Conservation (phyloP, 257 asterid genomes). For the Fraxinus quadrangulata region DNA sequence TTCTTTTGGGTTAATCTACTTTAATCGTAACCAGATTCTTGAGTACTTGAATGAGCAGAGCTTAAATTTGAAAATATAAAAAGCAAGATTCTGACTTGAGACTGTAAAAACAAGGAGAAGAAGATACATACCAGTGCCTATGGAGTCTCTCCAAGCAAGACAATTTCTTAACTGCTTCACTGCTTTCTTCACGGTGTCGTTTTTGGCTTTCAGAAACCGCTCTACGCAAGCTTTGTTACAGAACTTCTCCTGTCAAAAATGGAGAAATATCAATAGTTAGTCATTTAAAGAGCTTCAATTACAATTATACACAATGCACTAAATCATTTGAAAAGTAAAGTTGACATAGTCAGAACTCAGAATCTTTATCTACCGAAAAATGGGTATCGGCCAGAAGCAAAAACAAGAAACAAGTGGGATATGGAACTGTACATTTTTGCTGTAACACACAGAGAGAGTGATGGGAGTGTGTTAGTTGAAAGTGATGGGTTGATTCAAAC, state of each 20-base stretch:
- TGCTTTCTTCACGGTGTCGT: slow-evolving; percentile 52
- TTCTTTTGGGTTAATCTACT: slow-evolving; percentile 17
- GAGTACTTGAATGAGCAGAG: slow-evolving; percentile 21
- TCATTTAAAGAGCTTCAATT: no score
- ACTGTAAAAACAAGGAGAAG: slow-evolving; percentile 30
- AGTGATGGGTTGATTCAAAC: slow-evolving; percentile 34
- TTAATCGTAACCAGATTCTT: slow-evolving; percentile 14
- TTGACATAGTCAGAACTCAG: neutral
- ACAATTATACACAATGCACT: neutral
- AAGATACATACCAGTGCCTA: slow-evolving; percentile 57
- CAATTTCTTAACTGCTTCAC: slow-evolving; percentile 69
- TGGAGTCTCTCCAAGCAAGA: slow-evolving; percentile 88
- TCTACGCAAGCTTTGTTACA: slow-evolving; percentile 45
- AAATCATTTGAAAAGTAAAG: no score
- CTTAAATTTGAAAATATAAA: slow-evolving; percentile 11
- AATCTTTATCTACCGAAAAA: neutral
- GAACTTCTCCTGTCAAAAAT: slow-evolving; percentile 45
- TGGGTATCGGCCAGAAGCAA: neutral
- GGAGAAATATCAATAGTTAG: neutral
- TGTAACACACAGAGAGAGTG: slow-evolving; percentile 2
- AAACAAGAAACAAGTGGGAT: neutral
- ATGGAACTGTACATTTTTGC: neutral
- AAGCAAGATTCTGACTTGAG: slow-evolving; percentile 42
- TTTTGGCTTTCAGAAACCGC: slow-evolving; percentile 49
- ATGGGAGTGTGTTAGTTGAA: neutral